Conservation (phyloP, 1,284 basidiomycete genomes). For the Inonotus obliquus region DNA sequence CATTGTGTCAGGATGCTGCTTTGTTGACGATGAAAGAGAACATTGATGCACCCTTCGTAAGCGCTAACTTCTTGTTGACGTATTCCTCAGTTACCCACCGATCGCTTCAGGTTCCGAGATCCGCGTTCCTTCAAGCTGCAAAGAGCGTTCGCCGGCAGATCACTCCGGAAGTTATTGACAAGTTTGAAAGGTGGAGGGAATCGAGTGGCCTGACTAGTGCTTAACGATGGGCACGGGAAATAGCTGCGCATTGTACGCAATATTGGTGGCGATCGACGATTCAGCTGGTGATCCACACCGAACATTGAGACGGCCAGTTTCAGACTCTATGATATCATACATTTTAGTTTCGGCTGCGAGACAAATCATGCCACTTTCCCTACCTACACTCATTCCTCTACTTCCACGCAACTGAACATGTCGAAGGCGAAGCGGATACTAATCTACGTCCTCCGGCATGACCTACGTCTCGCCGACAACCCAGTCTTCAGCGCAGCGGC, state of each 20-base stretch:
- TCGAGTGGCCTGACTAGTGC: slow-evolving; percentile 29
- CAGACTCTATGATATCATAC: background rate
- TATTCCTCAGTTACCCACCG: background rate
- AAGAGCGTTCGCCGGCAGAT: slow-evolving; percentile 75
- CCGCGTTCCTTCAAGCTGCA: slow-evolving; percentile 77
- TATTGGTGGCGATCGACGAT: too few relatives aligned
- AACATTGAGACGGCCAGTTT: background rate
- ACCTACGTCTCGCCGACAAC: slow-evolving; percentile 42
- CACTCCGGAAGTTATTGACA: slow-evolving; percentile 73
- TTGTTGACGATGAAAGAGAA: slow-evolving; percentile 85
- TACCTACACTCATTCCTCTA: background rate
- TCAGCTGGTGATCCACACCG: background rate
- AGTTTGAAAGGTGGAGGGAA: slow-evolving; percentile 63
- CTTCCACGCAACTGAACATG: background rate
- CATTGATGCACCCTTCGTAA: slow-evolving; percentile 71
- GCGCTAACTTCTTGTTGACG: slow-evolving; percentile 25
- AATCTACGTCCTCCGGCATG: slow-evolving; percentile 30
- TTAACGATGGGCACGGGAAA: background rate
- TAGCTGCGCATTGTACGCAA: background rate
- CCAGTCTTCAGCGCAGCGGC: slow-evolving; percentile 34
- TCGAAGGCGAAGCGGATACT: slow-evolving; percentile 16
- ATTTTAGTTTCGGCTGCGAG: background rate
- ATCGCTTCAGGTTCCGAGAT: slow-evolving; percentile 58
- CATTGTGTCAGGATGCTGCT: slow-evolving; percentile 96
- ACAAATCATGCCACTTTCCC: background rate